Conservation (phyloP, 2,329 filamentous ascomycete genomes). For the Polytolypa hystricis region DNA sequence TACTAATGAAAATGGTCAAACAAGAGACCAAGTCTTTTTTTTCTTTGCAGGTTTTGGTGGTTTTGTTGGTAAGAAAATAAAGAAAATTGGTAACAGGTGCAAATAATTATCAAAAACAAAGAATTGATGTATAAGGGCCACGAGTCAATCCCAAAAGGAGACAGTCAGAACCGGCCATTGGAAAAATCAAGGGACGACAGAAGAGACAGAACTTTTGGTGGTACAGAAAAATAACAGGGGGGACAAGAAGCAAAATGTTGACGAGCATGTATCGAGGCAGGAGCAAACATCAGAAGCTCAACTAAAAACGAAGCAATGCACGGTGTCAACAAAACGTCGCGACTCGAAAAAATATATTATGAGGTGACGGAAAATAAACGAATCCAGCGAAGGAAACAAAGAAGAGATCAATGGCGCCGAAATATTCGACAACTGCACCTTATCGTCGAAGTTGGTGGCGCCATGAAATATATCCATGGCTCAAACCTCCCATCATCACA, state of each 20-base stretch:
- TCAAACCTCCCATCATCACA: slow-evolving; percentile 27
- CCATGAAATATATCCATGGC: slow-evolving; percentile 19
- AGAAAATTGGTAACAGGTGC: slow-evolving; percentile 4
- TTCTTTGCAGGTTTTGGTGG: no score
- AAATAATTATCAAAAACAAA: slow-evolving; percentile 6
- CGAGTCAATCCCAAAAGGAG: slow-evolving; percentile 42
- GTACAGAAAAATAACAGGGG: not conserved
- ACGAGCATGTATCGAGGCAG: no score
- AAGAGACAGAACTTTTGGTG: not conserved
- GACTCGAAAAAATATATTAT: slow-evolving; percentile 1
- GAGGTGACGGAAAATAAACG: not conserved
- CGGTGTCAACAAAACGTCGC: not conserved
- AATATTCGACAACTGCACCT: slow-evolving; percentile 6
- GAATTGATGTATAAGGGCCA: slow-evolving; percentile 30
- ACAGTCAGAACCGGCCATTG: slow-evolving; percentile 39
- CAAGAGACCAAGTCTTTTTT: no score
- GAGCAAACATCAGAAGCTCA: not conserved
- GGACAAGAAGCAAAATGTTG: no score
- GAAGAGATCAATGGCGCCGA: slow-evolving; percentile 8
- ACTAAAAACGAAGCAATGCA: not conserved
- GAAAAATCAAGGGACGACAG: slow-evolving; percentile 8
- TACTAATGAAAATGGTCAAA: no score
- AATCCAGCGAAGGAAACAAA: not conserved
- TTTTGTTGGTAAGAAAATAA: not conserved
- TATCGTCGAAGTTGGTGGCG: slow-evolving; percentile 12